Evolutionary conservation across 2,329 filamentous ascomycete species (phyloP), one percentile per base, ranked within the genome.

Genomic region (Claviceps quebecensis): DNA sequence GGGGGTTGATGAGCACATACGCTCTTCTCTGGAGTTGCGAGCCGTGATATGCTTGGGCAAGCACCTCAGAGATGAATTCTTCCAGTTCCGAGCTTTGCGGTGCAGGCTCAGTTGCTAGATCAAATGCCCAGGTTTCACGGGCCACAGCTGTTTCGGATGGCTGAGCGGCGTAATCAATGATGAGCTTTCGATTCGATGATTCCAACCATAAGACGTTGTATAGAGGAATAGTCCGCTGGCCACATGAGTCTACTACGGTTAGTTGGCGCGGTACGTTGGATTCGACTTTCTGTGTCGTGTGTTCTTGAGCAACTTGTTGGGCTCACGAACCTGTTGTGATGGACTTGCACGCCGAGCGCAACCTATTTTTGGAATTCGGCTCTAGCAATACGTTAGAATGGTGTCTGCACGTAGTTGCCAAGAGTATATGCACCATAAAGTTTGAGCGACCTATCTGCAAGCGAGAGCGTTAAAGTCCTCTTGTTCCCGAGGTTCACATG

Each of bases 1-100:
- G 85, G 0, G 93, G 93, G 65, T 98, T 98, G 55, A 98, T 76
- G 44, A 97, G 72, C 13, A 97, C 82, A 65, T 93, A 95, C 56
- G 93, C 82, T 46, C 87, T 81, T 66, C 89, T 93, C 53, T 74
- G 76, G 50, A 75, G 76, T 60, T 84, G 80, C 1, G 85, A 77
- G 7, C 70, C 51, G 72, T 83, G 70, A 61, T 95, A 96, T 23
- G 90, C 81, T 46, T 76, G 75, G 38, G 80, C 70, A 19, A 95
- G 64, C 37, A 96, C 73, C 49, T 69, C 72, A 29, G 75, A 71
- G 39, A 82, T 70, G 81, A 87, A 96, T 8, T 74, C 69, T n/a
- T 74, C 67, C 45, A 70, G 68, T 43, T 74, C 63, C 49, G 73
- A 52, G 14, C 59, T 57, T 49, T 64, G 59, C 52, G 59, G 52